Conservation (phyloP, 2,329 filamentous ascomycete genomes). For the Penicillium sp. region DNA sequence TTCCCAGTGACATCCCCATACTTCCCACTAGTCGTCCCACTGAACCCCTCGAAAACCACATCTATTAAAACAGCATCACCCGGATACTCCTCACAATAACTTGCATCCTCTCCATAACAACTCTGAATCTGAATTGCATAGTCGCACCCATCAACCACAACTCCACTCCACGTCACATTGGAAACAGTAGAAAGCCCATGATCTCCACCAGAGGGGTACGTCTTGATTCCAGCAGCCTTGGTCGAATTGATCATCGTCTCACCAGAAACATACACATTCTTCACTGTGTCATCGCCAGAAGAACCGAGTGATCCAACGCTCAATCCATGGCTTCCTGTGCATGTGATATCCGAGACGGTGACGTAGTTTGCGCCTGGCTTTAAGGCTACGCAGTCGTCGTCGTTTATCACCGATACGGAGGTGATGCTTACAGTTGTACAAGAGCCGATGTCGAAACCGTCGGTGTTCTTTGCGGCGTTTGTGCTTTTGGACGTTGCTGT, state of each 20-base stretch:
- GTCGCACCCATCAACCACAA: slow-evolving; percentile 41
- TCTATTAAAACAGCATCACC: slow-evolving; percentile 36
- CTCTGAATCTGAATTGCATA: slow-evolving; percentile 50
- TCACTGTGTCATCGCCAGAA: slow-evolving; percentile 41
- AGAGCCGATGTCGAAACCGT: slow-evolving; percentile 46
- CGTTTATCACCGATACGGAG: slow-evolving; percentile 40
- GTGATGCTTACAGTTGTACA: slow-evolving; percentile 40
- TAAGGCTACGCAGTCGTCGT: slow-evolving; percentile 49
- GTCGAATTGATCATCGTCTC: slow-evolving; percentile 44
- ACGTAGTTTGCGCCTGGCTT: slow-evolving; percentile 45
- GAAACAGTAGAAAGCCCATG: slow-evolving; percentile 41
- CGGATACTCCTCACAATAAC: slow-evolving; percentile 39
- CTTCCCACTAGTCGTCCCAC: slow-evolving; percentile 40
- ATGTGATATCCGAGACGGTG: slow-evolving; percentile 44
- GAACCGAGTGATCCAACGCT: slow-evolving; percentile 50
- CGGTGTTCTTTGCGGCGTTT: slow-evolving; percentile 44
- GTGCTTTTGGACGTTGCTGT: slow-evolving; percentile 41
- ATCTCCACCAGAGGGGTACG: slow-evolving; percentile 40
- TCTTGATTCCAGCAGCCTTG: slow-evolving; percentile 51
- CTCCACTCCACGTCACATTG: slow-evolving; percentile 44
- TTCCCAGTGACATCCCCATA: slow-evolving; percentile 39
- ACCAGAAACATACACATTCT: slow-evolving; percentile 44
- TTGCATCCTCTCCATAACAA: slow-evolving; percentile 41
- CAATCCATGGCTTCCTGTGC: slow-evolving; percentile 49
- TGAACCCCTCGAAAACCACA: slow-evolving; percentile 40